Evolutionary conservation across 306 rosid genomes (phyloP), one percentile per base, ranked within the genome.

Genomic region (Prunus salicina): DNA sequence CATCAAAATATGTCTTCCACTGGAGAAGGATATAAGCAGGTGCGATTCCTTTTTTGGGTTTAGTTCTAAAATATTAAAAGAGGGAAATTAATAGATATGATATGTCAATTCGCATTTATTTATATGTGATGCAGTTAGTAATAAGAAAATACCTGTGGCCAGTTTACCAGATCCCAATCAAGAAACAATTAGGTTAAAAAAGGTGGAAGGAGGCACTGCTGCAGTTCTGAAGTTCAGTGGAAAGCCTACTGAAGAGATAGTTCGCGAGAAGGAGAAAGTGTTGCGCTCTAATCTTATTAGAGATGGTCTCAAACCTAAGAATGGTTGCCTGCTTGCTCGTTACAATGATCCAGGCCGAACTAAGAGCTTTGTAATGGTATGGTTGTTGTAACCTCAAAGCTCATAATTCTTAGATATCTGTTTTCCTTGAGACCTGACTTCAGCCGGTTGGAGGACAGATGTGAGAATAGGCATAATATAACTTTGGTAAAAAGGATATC

Each of bases 311-410:
- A 90, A 88, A 78, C 93, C 97, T 32, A 87, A 69, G 84, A 34
- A 38, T 2, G 97, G 96, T 61, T 92, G 93, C 86, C 87, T 91
- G 87, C 86, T 95, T 72, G 99, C 99, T 73, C 93, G 99, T 57
- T 95, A 95, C 90, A 95, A 92, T 51, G 97, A 95, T 84, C 97
- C 99, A 5, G 94, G 94, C 74, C 90, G 97, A 61, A 92, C 97
- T 19, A 78, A 83, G 92, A 83, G 83, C 87, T 90, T 89, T 74
- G 61, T 83, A 76, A 84, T 92, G 97, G 99, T 92, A 87, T 67
- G 88, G 71, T 72, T 72, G 43, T 38, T 41, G 47, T 79, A 64
- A 64, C 15, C 57, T 43, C 32, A 47, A 65, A 66, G 22, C 68
- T 67, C 22, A 28, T 25, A 76, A 24, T 12, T 67, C 0, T n/a